phyloP scores from a whole-genome alignment of 495 filamentous ascomycete genomes.

The Xylaria acuta region DNA sequence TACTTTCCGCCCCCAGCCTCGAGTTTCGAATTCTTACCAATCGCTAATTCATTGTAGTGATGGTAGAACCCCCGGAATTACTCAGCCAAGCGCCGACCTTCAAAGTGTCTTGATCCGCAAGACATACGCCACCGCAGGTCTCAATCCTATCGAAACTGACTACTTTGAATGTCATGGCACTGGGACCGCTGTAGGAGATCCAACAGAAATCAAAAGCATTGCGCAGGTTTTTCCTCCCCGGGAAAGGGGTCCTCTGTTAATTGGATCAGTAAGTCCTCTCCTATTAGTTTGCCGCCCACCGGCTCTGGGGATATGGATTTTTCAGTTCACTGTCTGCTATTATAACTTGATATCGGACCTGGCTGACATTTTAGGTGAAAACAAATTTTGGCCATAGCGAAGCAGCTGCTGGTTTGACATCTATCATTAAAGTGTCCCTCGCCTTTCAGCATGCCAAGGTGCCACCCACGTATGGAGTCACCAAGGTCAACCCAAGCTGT shows the following conservation, averaged over 20 bases:
- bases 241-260: constrained; percentile 7
- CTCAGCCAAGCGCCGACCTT: constrained; percentile 47
- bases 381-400: constrained; percentile 64
- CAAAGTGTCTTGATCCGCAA: constrained; percentile 53
- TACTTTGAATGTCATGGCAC: constrained; percentile 50
- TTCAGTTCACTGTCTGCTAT: too few species aligned
- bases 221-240: not conserved
- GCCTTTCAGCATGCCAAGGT: constrained; percentile 59
- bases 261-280: constrained; percentile 23
- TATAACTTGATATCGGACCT: not conserved
- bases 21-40: too few species aligned
- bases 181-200: constrained; percentile 58
- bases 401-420: constrained; percentile 57
- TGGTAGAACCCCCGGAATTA: constrained; percentile 51
- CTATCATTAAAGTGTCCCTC: constrained; percentile 59
- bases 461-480: constrained; percentile 51
- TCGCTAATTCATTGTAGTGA: too few species aligned
- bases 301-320: too few species aligned
- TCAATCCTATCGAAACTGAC: constrained; percentile 40
- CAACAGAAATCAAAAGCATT: constrained; percentile 51
- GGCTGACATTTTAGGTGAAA: constrained; percentile 46
- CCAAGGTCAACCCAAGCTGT: constrained; percentile 40
- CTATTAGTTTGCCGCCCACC: too few species aligned
- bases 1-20: too few species aligned
- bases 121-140: constrained; percentile 43